Evolutionary conservation across 169 alveolate species (phyloP), one percentile per base, ranked within the genome.

Genomic region (Theileria annulata): DNA sequence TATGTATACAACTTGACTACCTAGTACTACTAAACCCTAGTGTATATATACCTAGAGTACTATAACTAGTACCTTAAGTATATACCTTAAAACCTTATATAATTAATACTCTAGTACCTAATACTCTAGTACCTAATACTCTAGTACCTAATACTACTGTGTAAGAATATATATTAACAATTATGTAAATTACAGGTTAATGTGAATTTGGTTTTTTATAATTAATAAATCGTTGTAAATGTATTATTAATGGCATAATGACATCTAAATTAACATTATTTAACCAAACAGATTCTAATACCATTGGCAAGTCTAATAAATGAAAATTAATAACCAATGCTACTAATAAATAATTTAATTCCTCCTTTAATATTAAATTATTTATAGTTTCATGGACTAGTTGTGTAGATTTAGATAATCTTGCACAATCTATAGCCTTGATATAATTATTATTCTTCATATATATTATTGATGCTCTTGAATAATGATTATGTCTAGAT

Each of bases 271-370:
- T 90, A 75, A 95, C 94, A 37, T 96, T 96, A 88, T 96, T 93
- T 77, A 98, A 91, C 99, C 99, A 98, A 4, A 99, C 99, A 68
- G 96, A 88, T 94, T 99, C 99, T 94, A 98, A 90, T 13, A 97
- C 98, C 27, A 96, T 95, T 77, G 98, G 99, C 12, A 99, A 99
- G 83, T 96, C 96, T 47, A 99, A 86, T 31, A 96, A 93, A 75
- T 96, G 98, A 88, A 97, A 98, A 91, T 99, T 98, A 68, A 98
- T 96, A 90, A 95, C 97, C 70, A 97, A 93, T 81, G 99, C 96
- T 1, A 99, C 99, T 21, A 98, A 96, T 72, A 99, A 97, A 59
- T 95, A 94, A 89, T 96, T 99, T 69, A 92, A 94, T 73, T 95
- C 96, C 64, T 93, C 92, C 54, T 87, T 93, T 79, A 91, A 89